Base-by-base conservation (phyloP, 805 yeast species). In the Kazachstania martiniae region DNA sequence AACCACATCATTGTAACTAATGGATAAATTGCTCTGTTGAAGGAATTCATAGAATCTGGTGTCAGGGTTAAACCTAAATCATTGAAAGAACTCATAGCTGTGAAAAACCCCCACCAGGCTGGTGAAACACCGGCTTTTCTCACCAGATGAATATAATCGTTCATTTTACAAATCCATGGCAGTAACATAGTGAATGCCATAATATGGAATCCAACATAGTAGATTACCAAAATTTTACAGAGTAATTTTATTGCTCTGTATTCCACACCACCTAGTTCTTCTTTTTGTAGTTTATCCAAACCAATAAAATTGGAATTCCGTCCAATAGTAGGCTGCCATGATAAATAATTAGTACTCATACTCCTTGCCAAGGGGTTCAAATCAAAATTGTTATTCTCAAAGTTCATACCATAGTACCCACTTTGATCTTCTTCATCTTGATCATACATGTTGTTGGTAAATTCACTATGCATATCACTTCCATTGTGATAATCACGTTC, bases 251-350 rank as follows among this genome's bases (percentile, higher is more conserved):
- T 68, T 0, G 99, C 85, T 27, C 96, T 69, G 53, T 91, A 91
- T 51, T 91, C 99, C 12, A 91, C 95, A 31, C 98, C 99, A 24
- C 98, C 99, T 24, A 91, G 61, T 53, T 91, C 99, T 37, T 82
- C 93, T 47, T 84, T 86, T 54, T 91, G 97, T 16, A 70, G 77
- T 23, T 76, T 83, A 3, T 84, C 74, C 27, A 91, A 56, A 12
- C 80, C 80, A 2, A 85, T 80, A 63, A 91, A 91, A 0, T 87
- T 78, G 0, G 97, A 89, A 56, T 91, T 91, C 55, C 96, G 70
- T 8, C 95, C 97, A 22, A 91, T 70, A 0, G 91, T 82, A 2
- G 97, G 96, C 21, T 70, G 70, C 84, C 94, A 86, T 0, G 96
- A 86, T 16, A 89, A 61, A 46, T 87, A 91, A 36, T 71, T 73